Evolutionary conservation across 192 early-diverging fungal species (phyloP).

Genomic region (Umbelopsis isabellina): DNA sequence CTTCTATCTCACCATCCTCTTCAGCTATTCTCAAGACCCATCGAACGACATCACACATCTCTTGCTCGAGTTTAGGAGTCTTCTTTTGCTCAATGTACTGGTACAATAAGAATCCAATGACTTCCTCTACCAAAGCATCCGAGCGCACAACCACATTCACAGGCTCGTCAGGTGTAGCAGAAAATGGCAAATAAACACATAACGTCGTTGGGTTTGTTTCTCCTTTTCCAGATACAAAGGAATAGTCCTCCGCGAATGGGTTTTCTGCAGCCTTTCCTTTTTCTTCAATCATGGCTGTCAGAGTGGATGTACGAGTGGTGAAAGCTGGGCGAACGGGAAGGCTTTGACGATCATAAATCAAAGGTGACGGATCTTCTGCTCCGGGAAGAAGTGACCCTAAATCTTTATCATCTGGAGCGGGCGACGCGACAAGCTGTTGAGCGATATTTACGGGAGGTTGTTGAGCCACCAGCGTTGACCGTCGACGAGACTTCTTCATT

Average conservation of each 20-base stretch:
- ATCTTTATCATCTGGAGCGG: not conserved
- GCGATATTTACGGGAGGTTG: not conserved
- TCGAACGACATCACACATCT: slow-evolving; percentile 66
- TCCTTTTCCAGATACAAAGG: slow-evolving; percentile 63
- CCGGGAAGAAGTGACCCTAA: not conserved
- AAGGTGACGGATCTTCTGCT: not conserved
- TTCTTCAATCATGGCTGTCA: slow-evolving; percentile 65
- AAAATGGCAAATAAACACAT: slow-evolving; percentile 66
- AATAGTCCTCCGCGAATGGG: slow-evolving; percentile 71
- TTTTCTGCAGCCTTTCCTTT: slow-evolving; percentile 63
- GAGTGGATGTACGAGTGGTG: slow-evolving; percentile 43
- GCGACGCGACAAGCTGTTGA: not conserved
- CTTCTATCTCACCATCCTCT: slow-evolving; percentile 95
- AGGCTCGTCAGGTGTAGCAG: slow-evolving; percentile 47
- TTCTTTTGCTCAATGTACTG: slow-evolving; percentile 80
- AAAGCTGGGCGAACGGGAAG: not conserved
- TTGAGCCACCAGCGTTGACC: not conserved
- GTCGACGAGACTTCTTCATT: not conserved
- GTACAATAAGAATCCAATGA: slow-evolving; percentile 90
- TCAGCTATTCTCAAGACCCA: slow-evolving; percentile 95
- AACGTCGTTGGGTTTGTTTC: slow-evolving; percentile 60
- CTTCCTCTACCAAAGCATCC: slow-evolving; percentile 87
- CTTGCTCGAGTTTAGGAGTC: slow-evolving; percentile 62
- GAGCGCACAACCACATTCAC: slow-evolving; percentile 73
- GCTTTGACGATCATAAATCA: not conserved